These are phyloP conservation scores for Heimioporus sp. DNA, from an alignment of 768 basidiomycete species.

Conservation along the genomic window DNA sequence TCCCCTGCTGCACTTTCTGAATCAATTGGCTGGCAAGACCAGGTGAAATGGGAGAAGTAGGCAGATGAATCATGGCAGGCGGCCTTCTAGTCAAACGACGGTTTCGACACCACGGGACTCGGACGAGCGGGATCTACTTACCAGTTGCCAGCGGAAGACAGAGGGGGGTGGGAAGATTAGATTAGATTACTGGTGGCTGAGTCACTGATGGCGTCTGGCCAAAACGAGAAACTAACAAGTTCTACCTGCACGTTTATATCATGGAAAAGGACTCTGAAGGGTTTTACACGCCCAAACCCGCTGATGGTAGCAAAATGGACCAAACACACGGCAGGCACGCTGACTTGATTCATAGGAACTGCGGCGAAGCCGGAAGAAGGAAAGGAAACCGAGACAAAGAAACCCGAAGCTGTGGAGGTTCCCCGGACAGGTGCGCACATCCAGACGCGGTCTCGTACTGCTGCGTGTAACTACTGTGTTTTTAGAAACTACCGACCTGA, in stretches of 20 bases:
- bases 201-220: conserved; percentile 10
- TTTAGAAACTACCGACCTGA: conserved; percentile 52
- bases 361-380: conserved; percentile 25
- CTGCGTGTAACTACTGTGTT: neutral
- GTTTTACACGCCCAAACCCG: conserved; percentile 58
- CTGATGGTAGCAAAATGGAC: conserved; percentile 36
- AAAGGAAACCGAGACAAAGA: conserved; percentile 26
- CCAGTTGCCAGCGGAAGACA: neutral
- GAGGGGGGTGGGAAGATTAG: conserved; percentile 12
- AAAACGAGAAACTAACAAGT: too few species aligned
- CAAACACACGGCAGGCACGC: neutral
- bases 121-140: neutral
- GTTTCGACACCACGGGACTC: neutral
- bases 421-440: conserved; percentile 21
- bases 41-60: conserved; percentile 7
- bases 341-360: conserved; percentile 12
- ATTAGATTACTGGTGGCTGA: conserved; percentile 16
- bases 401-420: conserved; percentile 17
- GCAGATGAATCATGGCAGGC: conserved; percentile 6
- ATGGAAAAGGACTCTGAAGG: conserved; percentile 81
- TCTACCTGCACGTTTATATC: conserved; percentile 9
- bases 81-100: neutral
- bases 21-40: conserved; percentile 20
- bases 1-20: conserved; percentile 42
- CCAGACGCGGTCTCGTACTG: neutral